These are phyloP conservation scores for Asclepias syriaca DNA, from an alignment of 257 asterid species.

Conservation along the genomic window DNA sequence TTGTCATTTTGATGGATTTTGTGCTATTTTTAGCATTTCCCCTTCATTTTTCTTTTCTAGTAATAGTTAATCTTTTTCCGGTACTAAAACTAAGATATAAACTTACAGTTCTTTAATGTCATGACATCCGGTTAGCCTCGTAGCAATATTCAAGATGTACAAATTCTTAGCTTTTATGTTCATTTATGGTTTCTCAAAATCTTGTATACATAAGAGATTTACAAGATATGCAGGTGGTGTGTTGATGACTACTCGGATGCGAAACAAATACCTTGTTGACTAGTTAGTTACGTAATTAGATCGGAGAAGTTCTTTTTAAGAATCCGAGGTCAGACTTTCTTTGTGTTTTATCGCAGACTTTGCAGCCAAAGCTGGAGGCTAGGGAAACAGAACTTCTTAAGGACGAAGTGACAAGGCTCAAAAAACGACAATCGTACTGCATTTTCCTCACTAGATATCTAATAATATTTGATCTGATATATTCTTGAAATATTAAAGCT, in stretches of 20 bases:
- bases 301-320: neutral
- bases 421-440: slow-evolving; percentile 47
- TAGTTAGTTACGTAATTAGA: neutral
- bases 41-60: neutral
- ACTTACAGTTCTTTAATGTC: neutral
- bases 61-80: neutral
- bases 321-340: neutral
- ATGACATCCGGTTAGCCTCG: neutral
- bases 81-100: neutral
- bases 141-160: neutral
- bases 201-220: neutral
- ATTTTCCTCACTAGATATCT: slow-evolving; percentile 10
- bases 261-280: no score
- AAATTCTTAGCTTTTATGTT: neutral
- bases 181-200: neutral
- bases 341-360: neutral
- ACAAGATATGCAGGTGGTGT: neutral
- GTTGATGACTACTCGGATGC: neutral
- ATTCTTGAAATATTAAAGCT: neutral
- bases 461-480: neutral
- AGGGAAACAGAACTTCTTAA: slow-evolving; percentile 46
- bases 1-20: no score
- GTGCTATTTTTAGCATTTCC: no score
- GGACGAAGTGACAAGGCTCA: slow-evolving; percentile 54
- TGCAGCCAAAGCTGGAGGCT: slow-evolving; percentile 32